Base-by-base conservation (phyloP, 2,329 filamentous ascomycete species). In the Aspergillus pseudoviridinutans region DNA sequence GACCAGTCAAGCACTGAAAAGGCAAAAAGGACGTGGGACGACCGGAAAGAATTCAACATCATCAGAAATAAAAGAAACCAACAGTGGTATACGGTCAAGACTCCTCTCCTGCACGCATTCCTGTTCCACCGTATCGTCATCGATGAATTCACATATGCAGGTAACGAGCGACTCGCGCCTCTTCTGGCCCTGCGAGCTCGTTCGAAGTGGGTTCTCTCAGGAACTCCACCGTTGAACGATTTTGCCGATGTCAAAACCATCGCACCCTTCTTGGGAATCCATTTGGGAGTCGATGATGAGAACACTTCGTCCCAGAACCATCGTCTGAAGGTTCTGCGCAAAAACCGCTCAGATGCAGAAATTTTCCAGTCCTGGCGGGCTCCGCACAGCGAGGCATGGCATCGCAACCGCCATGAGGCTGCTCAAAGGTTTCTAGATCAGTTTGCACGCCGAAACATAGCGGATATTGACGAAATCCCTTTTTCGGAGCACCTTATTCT, bases 141-240 rank as follows among this genome's bases (percentile, higher is more conserved):
- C 1, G 87, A 89, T 59, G 87, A 89, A 61, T 88, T 84, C 61
- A 83, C 85, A 0, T 86, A 87, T 60, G 72, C 82, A 4, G 74
- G 76, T 49, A 66, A 73, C 17, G 68, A 78, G 51, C 71, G 76
- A 52, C 71, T 76, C 58, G 67, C 76, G 0, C 73, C 76, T 0
- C 70, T 85, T 4, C 71, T 78, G 6, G 73, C 71, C 0, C 64
- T 87, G 1, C 66, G 77, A 27, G 79, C 82, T 10, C 73, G 78
- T 46, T 83, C 81, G 44, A 80, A 79, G 54, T 88, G 86, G 85
- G 75, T 86, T 6, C 72, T 89, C 1, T 88, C 85, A 0, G 86
- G 83, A 3, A 89, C 86, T 1, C 86, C 86, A 1, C 76, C 79
- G 0, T 65, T 87, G 2, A 76, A 78, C 4, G 80, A 83, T 54